These are phyloP conservation scores for Beauveria sp. DNA, from an alignment of 2,329 filamentous ascomycete species.

Conservation along the genomic window DNA sequence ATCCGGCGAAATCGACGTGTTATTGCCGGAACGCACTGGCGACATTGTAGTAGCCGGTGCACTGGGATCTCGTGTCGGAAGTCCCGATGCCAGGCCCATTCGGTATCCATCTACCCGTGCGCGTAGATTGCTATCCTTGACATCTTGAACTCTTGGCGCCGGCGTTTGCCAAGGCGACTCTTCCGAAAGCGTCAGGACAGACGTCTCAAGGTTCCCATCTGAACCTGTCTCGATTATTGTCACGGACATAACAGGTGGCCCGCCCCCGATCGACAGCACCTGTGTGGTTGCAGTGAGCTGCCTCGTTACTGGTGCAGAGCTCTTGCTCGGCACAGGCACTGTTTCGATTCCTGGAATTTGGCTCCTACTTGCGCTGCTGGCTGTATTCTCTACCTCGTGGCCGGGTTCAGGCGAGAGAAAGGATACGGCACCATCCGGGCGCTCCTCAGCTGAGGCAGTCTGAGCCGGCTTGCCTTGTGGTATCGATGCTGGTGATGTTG, in stretches of 20 bases:
- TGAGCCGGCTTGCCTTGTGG: not conserved
- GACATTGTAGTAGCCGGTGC: not conserved
- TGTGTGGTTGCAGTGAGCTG: not conserved
- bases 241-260: slow-evolving; percentile 14
- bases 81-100: not conserved
- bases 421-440: not conserved
- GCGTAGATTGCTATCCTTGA: not conserved
- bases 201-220: slow-evolving; percentile 16
- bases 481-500: not conserved
- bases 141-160: not conserved
- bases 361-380: slow-evolving; percentile 3
- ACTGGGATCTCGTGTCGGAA: not conserved
- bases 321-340: not conserved
- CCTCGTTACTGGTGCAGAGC: not conserved
- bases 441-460: not conserved
- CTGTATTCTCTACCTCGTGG: not conserved
- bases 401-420: slow-evolving; percentile 1
- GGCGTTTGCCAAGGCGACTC: slow-evolving; percentile 12
- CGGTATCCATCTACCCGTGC: slow-evolving; percentile 8
- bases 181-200: slow-evolving; percentile 14
- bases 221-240: slow-evolving; percentile 20
- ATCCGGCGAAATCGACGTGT: not conserved
- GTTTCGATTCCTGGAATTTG: slow-evolving; percentile 5
- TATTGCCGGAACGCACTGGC: not conserved
- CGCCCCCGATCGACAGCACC: not conserved